Evolutionary conservation across 2,329 filamentous ascomycete species (phyloP), one percentile per base, ranked within the genome.

Genomic region (Botryotinia globosa): DNA sequence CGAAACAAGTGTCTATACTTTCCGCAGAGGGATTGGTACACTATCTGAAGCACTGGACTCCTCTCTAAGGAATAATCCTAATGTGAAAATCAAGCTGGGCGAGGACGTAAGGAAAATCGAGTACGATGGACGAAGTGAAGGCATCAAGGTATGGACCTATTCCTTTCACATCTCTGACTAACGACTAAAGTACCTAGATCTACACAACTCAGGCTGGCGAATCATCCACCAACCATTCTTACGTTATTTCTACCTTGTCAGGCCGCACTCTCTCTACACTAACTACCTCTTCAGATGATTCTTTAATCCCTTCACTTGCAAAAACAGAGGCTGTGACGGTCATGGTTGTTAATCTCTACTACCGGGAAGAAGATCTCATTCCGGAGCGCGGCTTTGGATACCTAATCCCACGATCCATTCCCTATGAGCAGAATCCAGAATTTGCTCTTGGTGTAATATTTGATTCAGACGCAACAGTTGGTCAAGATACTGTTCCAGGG

Each of bases 281-380:
- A 29, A 67, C 48, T 39, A 20, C 37, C 14, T 71, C 75, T 44
- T 63, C 71, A n/a, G 51, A 65, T n/a, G 39, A 62, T 73, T 71
- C 67, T 51, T 51, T 45, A 75, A 79, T 90, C 9, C 84, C 85
- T 8, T 80, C 84, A 45, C 85, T 92, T 18, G 80, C 81, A 29
- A 80, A 86, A 61, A 87, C 88, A 25, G 86, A 88, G 70, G 88
- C 91, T 51, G 92, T 95, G 44, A 94, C 91, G 45, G 94, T 98
- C 77, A 94, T 94, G 90, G 92, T 94, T 3, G 92, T 99, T 74
- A 98, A 97, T 82, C 85, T 99, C 65, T 98, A 91, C 86, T 99
- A 91, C 81, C 84, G 86, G 1, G 85, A 89, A 61, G 86, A 90
- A 10, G 80, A 88, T 73, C 83, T 97, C 51, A 85, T 93, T 66